A percentile compares a stretch with the other conserved stretches of the same genome.
phyloP scores from a whole-genome alignment of 768 basidiomycete species.

The Kwoniella sp. region DNA sequence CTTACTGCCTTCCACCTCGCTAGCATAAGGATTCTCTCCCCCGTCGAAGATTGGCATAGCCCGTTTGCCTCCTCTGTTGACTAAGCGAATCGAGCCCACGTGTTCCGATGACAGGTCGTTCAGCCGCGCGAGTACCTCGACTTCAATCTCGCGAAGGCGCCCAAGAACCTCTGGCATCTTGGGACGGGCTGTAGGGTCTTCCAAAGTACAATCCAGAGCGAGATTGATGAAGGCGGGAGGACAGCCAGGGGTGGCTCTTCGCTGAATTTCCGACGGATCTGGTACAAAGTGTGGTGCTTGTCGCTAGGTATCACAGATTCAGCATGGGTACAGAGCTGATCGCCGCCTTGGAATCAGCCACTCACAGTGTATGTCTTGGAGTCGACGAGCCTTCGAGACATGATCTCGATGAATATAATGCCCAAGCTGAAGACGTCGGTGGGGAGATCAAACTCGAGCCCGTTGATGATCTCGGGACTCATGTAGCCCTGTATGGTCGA shows the following conservation, averaged over 20 bases:
- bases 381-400: slow-evolving; percentile 77
- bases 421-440: slow-evolving; percentile 92
- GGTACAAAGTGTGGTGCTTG: slow-evolving; percentile 73
- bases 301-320: slow-evolving; percentile 53
- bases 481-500: slow-evolving; percentile 69
- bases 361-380: slow-evolving; percentile 56
- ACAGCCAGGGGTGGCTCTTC: slow-evolving; percentile 66
- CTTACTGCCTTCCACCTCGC: slow-evolving; percentile 23
- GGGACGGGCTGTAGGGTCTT: slow-evolving; percentile 66
- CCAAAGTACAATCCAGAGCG: slow-evolving; percentile 68
- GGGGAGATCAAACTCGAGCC: slow-evolving; percentile 84
- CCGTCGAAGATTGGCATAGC: slow-evolving; percentile 38
- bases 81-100: slow-evolving; percentile 78
- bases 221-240: slow-evolving; percentile 73
- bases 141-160: slow-evolving; percentile 72
- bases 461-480: slow-evolving; percentile 91
- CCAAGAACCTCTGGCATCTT: slow-evolving; percentile 74
- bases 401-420: slow-evolving; percentile 74
- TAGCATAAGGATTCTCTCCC: neutral
- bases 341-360: neutral
- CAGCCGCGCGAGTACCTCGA: slow-evolving; percentile 68
- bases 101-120: slow-evolving; percentile 63
- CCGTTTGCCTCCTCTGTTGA: slow-evolving; percentile 60
- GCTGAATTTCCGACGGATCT: slow-evolving; percentile 67
- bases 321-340: too few relatives aligned